phyloP scores from a whole-genome alignment of 352 stramenopile genomes.

The Globisporangium splendens region DNA sequence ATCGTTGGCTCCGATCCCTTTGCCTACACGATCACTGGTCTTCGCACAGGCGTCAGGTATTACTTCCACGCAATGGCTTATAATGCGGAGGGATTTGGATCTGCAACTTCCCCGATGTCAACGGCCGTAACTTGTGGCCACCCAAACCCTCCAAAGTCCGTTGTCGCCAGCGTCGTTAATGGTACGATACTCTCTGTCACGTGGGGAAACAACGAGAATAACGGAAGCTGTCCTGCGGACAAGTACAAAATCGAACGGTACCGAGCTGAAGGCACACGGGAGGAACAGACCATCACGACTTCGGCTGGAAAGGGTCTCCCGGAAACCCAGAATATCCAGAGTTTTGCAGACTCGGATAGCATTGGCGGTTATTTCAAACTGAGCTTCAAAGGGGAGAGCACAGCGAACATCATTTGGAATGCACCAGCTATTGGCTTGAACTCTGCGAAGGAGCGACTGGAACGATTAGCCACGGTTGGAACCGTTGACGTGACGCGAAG shows the following conservation, averaged over 20 bases:
- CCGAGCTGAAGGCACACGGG: constrained; percentile 39
- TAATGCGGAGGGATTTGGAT: constrained; percentile 63
- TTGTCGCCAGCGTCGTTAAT: constrained; percentile 48
- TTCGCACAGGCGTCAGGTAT: constrained; percentile 55
- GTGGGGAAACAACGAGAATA: constrained; percentile 34
- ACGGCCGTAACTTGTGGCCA: constrained; percentile 53
- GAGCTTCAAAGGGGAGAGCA: constrained; percentile 51
- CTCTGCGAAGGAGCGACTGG: constrained; percentile 69
- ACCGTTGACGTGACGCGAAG: constrained; percentile 52
- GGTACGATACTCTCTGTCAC: constrained; percentile 48
- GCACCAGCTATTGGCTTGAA: constrained; percentile 43
- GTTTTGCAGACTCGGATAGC: constrained; percentile 55
- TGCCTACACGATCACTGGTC: constrained; percentile 45
- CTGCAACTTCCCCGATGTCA: constrained; percentile 54
- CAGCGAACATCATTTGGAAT: constrained; percentile 69
- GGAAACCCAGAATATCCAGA: constrained; percentile 57
- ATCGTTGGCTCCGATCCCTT: constrained; percentile 92
- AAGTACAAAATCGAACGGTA: constrained; percentile 82
- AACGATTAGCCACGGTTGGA: constrained; percentile 59
- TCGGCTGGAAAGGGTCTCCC: constrained; percentile 61
- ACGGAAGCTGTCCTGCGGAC: constrained; percentile 42
- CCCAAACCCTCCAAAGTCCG: constrained; percentile 35
- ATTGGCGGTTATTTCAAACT: constrained; percentile 68
- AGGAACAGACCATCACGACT: constrained; percentile 77
- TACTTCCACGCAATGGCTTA: constrained; percentile 84